A percentile compares a stretch with the other conserved stretches of the same genome.
phyloP scores from a whole-genome alignment of 345 rosid species.

The Hypericum androsaemum region DNA sequence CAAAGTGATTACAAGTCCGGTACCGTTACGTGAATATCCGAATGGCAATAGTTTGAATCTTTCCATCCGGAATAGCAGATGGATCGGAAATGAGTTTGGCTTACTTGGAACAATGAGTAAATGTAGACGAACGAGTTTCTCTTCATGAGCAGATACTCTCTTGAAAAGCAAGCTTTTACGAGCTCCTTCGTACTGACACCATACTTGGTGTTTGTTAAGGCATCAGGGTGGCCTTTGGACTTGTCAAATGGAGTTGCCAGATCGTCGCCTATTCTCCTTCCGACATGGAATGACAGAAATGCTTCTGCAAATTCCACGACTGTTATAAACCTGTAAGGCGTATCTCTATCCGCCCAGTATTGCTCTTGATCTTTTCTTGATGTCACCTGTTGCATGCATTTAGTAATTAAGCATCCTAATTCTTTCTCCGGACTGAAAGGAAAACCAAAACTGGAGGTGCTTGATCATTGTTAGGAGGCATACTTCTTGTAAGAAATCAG shows the following conservation, averaged over 20 bases:
- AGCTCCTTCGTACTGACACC: constrained; percentile 55
- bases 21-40: background rate
- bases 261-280: constrained; percentile 49
- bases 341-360: constrained; percentile 53
- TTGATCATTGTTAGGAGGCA: background rate
- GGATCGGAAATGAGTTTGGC: background rate
- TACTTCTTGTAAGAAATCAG: constrained; percentile 85
- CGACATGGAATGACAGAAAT: constrained; percentile 58
- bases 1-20: background rate
- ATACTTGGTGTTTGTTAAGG: constrained; percentile 54
- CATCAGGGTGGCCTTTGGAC: constrained; percentile 64
- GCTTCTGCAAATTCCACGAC: constrained; percentile 51
- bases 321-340: constrained; percentile 50
- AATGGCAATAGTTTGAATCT: no score
- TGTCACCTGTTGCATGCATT: constrained; percentile 31
- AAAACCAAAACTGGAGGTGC: background rate
- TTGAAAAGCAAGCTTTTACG: constrained; percentile 57
- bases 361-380: constrained; percentile 84
- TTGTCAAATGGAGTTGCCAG: constrained; percentile 64
- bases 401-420: background rate
- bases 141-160: constrained; percentile 81
- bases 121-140: constrained; percentile 73
- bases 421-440: background rate
- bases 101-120: constrained; percentile 45
- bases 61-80: no score